phyloP scores from a whole-genome alignment of 345 rosid genomes.

The Syzygium grande region DNA sequence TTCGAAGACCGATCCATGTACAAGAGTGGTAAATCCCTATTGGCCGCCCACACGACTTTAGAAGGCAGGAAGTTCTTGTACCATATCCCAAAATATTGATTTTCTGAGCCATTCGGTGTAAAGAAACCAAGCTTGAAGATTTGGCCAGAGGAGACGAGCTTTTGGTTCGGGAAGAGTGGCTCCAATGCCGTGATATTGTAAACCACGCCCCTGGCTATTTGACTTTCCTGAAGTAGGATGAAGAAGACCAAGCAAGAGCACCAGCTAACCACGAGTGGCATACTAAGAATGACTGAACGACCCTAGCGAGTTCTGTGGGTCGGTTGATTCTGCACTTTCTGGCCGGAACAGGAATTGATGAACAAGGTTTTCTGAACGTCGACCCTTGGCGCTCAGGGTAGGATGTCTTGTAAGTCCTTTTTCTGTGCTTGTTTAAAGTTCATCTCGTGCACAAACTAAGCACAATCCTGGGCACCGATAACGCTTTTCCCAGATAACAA shows the following conservation, averaged over 20 bases:
- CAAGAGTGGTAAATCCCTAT: conserved; percentile 18
- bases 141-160: background rate
- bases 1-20: background rate
- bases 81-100: background rate
- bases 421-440: no score
- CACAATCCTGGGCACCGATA: background rate
- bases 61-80: background rate
- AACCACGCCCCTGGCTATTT: background rate
- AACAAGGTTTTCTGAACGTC: no score
- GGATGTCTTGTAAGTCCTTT: no score
- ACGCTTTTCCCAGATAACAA: background rate
- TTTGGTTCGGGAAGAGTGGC: background rate
- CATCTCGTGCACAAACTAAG: no score
- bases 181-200: background rate
- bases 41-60: conserved; percentile 30
- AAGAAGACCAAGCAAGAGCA: background rate
- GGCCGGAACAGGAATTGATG: no score
- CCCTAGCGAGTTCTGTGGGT: no score
- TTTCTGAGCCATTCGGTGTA: background rate
- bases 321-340: no score
- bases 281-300: background rate
- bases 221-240: background rate
- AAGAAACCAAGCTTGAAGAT: conserved; percentile 1
- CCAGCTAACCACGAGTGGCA: background rate
- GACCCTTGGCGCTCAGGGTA: no score